Conservation (phyloP, 1,139 yeast genomes). For the Chernovozyma sophiae-reginae region DNA sequence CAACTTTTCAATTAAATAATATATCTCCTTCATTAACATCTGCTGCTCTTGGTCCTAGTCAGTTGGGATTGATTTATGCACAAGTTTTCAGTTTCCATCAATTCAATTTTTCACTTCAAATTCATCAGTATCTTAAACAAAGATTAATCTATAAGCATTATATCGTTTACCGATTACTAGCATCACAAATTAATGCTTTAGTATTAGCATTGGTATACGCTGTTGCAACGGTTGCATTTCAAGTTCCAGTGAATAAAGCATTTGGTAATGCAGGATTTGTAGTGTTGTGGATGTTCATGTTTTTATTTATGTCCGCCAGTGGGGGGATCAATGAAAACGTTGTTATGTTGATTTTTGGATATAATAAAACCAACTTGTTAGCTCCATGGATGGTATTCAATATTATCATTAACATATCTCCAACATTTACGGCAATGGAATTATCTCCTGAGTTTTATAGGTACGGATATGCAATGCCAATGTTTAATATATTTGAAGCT, state of each 20-base stretch:
- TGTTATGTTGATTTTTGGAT: constrained; percentile 41
- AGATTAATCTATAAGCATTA: constrained; percentile 40
- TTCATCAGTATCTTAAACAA: constrained; percentile 20
- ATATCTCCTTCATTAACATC: constrained; percentile 19
- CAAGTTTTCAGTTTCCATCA: constrained; percentile 33
- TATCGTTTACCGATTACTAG: constrained; percentile 44
- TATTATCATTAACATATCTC: constrained; percentile 57
- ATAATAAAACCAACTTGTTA: constrained; percentile 41
- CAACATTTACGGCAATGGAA: constrained; percentile 58
- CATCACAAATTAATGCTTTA: constrained; percentile 46
- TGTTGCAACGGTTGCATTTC: constrained; percentile 58
- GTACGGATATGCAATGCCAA: constrained; percentile 65
- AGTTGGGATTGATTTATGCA: constrained; percentile 32
- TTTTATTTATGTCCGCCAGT: constrained; percentile 54
- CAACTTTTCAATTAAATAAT: constrained; percentile 19
- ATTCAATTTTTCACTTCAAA: constrained; percentile 22
- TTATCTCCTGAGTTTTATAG: constrained; percentile 50
- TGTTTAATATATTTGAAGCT: constrained; percentile 55
- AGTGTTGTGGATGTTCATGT: constrained; percentile 61
- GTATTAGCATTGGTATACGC: constrained; percentile 53
- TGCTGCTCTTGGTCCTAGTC: constrained; percentile 29
- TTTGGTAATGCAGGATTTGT: constrained; percentile 62
- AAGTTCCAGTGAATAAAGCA: constrained; percentile 46
- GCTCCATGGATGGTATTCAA: constrained; percentile 63
- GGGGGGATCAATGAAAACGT: constrained; percentile 64